Base-by-base conservation (phyloP, 768 basidiomycete species). In the Lactarius vividus region DNA sequence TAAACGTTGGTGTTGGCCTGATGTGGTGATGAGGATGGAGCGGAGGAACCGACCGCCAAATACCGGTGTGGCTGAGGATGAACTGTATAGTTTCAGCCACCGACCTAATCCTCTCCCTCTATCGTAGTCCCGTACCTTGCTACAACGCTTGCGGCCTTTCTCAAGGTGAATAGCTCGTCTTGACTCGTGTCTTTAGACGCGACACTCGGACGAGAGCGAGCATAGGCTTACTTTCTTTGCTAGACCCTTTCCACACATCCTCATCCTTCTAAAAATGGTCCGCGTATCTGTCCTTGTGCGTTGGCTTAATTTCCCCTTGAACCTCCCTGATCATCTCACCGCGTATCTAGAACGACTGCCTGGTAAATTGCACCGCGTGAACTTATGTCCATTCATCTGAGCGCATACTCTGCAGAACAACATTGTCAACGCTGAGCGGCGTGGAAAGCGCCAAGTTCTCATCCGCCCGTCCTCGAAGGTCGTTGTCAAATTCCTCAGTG, bases 361-460 rank as follows among this genome's bases (percentile, higher is more conserved):
- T 82, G 63, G 82, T 80, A 72, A 74, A 78, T 75, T 64, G 26
- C 29, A 3, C 28, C 20, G 18, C 11, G 7, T 46, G 35, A 28
- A 20, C 10, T 5, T 16, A 42, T 29, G 3, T 58, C 35, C 15
- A 23, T 56, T 52, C 31, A 29, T 52, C 68, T 64, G 57, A 59
- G 65, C 39, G 55, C 35, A 66, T 29, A 69, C n/a, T 53, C 18
- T 62, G 20, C 77, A 90, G 87, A 98, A 96, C 88, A 96, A 92
- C 87, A 97, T 98, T 72, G 94, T 97, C 88, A 99, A 99, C 72
- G 97, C 97, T 75, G 97, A 98, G 84, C 94, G 94, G 77, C 92
- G 95, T 75, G 97, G 97, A 75, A 99, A 99, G 84, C 94, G 97
- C 74, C 97, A 99, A 82, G 97, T 99, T 69, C 89, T 99, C 73